Conservation (phyloP, 2,329 filamentous ascomycete genomes). For the Tolypocladium ovalisporum region DNA sequence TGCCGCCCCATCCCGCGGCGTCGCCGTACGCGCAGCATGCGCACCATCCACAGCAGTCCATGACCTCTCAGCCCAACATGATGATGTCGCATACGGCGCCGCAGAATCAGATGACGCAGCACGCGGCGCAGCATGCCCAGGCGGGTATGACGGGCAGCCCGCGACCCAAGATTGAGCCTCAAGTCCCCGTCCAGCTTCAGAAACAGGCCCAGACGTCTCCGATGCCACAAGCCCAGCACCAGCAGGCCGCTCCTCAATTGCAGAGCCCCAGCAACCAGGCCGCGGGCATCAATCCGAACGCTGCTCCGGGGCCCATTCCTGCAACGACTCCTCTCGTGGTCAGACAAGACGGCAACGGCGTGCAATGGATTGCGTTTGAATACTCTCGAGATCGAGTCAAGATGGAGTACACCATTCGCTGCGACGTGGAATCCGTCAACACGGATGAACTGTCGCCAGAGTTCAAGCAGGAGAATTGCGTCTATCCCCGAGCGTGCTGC, state of each 20-base stretch:
- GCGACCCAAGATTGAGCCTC: slow-evolving; percentile 51
- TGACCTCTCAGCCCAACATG: slow-evolving; percentile 54
- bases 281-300: slow-evolving; percentile 67
- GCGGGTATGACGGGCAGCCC: slow-evolving; percentile 50
- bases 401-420: slow-evolving; percentile 98
- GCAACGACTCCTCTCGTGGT: slow-evolving; percentile 93
- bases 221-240: slow-evolving; percentile 24
- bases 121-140: slow-evolving; percentile 43
- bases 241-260: slow-evolving; percentile 25
- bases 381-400: slow-evolving; percentile 95
- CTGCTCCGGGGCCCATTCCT: slow-evolving; percentile 90
- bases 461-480: slow-evolving; percentile 97
- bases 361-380: slow-evolving; percentile 98
- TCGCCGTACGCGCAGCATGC: slow-evolving; percentile 52
- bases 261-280: slow-evolving; percentile 25
- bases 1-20: slow-evolving; percentile 50
- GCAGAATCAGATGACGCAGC: slow-evolving; percentile 48
- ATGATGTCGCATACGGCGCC: slow-evolving; percentile 53
- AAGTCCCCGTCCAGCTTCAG: slow-evolving; percentile 51
- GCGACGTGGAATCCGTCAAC: slow-evolving; percentile 93
- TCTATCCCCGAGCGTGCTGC: slow-evolving; percentile 91
- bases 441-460: slow-evolving; percentile 75
- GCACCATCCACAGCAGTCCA: slow-evolving; percentile 39
- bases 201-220: slow-evolving; percentile 35
- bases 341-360: slow-evolving; percentile 87